phyloP scores from a whole-genome alignment of 169 alveolate species.

The Plasmodium sp. region DNA sequence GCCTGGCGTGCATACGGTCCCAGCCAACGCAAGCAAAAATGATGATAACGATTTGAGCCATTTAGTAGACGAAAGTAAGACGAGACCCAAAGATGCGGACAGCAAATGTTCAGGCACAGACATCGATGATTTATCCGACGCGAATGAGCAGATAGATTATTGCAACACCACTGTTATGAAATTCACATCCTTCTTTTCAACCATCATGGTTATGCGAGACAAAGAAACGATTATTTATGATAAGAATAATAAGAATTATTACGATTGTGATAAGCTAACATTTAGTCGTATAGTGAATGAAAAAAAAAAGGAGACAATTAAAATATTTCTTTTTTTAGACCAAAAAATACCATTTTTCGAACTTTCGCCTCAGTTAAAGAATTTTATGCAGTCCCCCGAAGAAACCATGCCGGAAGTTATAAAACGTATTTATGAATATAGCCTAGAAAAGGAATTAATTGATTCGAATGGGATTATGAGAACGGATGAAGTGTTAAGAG shows the following conservation, averaged over 20 bases:
- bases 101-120: constrained; percentile 47
- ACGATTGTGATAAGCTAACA: constrained; percentile 70
- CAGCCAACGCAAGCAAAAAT: not conserved
- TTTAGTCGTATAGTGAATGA: constrained; percentile 67
- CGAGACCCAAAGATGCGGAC: constrained; percentile 5
- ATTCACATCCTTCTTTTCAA: constrained; percentile 73
- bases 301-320: constrained; percentile 54
- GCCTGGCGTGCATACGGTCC: not conserved
- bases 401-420: constrained; percentile 71
- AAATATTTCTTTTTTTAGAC: constrained; percentile 52
- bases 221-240: constrained; percentile 72
- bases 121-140: constrained; percentile 28
- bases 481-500: constrained; percentile 70
- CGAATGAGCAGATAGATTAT: constrained; percentile 51
- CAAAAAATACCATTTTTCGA: constrained; percentile 73
- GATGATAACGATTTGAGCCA: not conserved
- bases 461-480: constrained; percentile 25
- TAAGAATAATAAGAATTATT: constrained; percentile 66
- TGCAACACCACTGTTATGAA: constrained; percentile 63
- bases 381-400: constrained; percentile 63
- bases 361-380: constrained; percentile 52
- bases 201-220: constrained; percentile 69
- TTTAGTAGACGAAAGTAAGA: not conserved
- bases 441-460: constrained; percentile 67
- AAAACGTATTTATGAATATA: constrained; percentile 63